Evolutionary conservation across 176 grass and related monocot species (phyloP), one percentile per base, ranked within the genome.

Genomic region (Phoenix roebelenii): DNA sequence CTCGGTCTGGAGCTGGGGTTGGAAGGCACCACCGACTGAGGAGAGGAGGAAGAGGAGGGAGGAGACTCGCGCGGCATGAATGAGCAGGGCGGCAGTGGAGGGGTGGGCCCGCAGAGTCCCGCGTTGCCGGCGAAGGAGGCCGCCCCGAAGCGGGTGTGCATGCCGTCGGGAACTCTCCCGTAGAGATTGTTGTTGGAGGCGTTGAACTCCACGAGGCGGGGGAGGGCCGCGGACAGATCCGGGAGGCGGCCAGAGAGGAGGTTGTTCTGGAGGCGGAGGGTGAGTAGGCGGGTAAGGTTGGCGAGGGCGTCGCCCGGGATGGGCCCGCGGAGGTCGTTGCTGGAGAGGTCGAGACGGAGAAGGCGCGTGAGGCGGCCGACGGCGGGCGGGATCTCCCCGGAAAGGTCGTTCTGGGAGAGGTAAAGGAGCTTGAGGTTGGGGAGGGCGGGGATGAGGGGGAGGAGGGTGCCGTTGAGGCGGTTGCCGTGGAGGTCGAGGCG

Each of bases 171-270:
- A 23, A 95, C 77, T 71, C 80, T 61, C 0, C 90, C 77, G 1
- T 85, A 81, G 12, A 95, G 82, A 71, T 95, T 80, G 64, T 95
- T 89, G 52, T 89, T 84, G 32, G 89, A 94, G 23, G 63, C 67
- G 58, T 88, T 84, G 64, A 94, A 88, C 10, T 94, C 84, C 1
- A 62, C 59, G 22, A 94, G 80, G 4, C 22, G 55, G 1, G 84
- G 84, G 16, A 82, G 61, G 25, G 50, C 29, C 16, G 71, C 14
- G 44, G 84, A 19, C 17, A 88, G 9, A 61, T 83, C 89, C 0
- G 80, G 80, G 56, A 94, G 67, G 3, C 52, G 51, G 32, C 84
- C 89, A 0, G 77, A 74, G 63, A 94, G 71, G 62, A 88, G 84
- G 64, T 94, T 94, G 29, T 94, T 76, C 63, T 88, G 84, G 59